Conservation (phyloP, 2,329 filamentous ascomycete genomes). For the Sporothrix luriei region DNA sequence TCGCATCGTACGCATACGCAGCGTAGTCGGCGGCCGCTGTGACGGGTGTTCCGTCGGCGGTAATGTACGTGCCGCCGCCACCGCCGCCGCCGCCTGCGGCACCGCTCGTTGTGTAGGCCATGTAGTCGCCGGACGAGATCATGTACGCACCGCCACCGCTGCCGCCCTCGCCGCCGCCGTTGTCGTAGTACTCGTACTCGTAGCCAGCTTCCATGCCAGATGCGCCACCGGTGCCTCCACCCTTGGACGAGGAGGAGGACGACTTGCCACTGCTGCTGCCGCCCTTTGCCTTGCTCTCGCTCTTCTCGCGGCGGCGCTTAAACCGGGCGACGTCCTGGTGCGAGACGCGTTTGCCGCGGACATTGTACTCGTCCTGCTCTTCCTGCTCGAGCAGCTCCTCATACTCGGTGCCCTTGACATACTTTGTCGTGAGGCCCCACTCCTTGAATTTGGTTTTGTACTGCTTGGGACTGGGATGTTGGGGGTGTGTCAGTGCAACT, state of each 20-base stretch:
- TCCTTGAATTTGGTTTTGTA: slow-evolving; percentile 44
- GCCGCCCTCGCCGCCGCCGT: not conserved
- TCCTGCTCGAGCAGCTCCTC: slow-evolving; percentile 41
- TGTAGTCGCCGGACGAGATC: slow-evolving; percentile 1
- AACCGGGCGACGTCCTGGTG: slow-evolving; percentile 32
- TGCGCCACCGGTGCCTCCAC: no score
- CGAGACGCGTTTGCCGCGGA: slow-evolving; percentile 37
- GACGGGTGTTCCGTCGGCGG: not conserved
- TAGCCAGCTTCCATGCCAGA: not conserved
- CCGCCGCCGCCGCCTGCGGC: not conserved
- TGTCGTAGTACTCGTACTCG: not conserved
- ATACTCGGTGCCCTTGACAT: slow-evolving; percentile 43
- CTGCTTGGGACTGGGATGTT: slow-evolving; percentile 35
- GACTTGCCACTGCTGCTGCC: not conserved
- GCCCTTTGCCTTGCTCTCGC: slow-evolving; percentile 8
- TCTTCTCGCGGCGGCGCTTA: slow-evolving; percentile 32
- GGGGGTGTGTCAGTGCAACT: not conserved
- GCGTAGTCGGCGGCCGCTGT: not conserved
- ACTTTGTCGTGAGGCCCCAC: slow-evolving; percentile 44
- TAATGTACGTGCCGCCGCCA: not conserved
- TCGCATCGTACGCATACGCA: not conserved
- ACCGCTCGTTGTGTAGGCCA: not conserved
- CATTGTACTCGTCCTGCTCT: slow-evolving; percentile 39
- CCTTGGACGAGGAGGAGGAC: not conserved
- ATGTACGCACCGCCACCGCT: not conserved